Percentiles rank a stretch among this genome's conserved stretches.
Evolutionary conservation across 768 basidiomycete species (phyloP).

Genomic region (Erythrobasidium yunnanense): DNA sequence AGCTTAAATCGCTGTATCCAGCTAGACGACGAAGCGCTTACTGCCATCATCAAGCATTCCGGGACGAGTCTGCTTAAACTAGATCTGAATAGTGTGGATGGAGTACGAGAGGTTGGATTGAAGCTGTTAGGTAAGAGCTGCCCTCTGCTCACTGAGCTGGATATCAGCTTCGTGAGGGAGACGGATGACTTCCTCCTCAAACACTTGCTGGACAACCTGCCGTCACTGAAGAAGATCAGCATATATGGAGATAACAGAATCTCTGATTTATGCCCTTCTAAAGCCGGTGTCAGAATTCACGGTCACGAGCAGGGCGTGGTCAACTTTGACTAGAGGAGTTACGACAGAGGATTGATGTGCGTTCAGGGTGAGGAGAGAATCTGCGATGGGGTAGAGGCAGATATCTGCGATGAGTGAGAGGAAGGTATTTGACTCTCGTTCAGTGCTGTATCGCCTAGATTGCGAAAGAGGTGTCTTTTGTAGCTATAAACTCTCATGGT

Average conservation of each 20-base stretch:
- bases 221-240: conserved; percentile 11
- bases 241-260: conserved; percentile 30
- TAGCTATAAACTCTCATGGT: background rate
- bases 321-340: conserved; percentile 1
- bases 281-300: conserved; percentile 15
- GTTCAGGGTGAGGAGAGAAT: background rate
- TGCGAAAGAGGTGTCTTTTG: background rate
- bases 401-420: background rate
- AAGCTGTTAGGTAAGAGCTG: conserved; percentile 19
- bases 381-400: background rate
- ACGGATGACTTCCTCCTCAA: conserved; percentile 26
- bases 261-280: conserved; percentile 18
- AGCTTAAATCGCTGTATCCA: conserved; percentile 24
- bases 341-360: too few species aligned
- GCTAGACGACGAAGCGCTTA: conserved; percentile 25
- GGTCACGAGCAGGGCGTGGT: conserved; percentile 25
- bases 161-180: conserved; percentile 25
- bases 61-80: conserved; percentile 15
- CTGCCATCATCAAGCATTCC: conserved; percentile 26
- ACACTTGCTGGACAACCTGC: conserved; percentile 24
- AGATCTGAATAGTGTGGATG: conserved; percentile 30
- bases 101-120: conserved; percentile 13
- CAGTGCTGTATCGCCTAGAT: background rate
- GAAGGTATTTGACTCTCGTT: background rate
- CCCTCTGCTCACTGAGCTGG: conserved; percentile 23